phyloP scores from a whole-genome alignment of 805 yeast genomes.

The Kazachstania africana region DNA sequence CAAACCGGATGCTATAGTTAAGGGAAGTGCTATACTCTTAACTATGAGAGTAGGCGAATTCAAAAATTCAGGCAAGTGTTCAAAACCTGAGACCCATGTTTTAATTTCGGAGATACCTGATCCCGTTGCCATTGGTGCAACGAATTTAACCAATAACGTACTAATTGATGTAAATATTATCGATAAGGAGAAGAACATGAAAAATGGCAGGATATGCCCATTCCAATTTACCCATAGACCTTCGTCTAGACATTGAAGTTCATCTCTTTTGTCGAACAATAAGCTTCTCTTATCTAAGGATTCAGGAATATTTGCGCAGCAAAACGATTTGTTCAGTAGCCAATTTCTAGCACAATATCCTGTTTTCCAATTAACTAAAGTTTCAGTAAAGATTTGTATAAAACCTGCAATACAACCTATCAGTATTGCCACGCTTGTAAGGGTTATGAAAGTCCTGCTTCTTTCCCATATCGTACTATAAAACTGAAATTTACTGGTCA shows the following conservation, averaged over 20 bases:
- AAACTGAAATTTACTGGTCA: conserved; percentile 5
- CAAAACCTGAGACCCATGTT: conserved; percentile 85
- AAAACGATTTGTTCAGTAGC: conserved; percentile 61
- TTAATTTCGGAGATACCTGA: conserved; percentile 96
- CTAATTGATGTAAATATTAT: conserved; percentile 51
- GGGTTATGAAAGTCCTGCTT: conserved; percentile 47
- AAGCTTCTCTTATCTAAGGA: conserved; percentile 32
- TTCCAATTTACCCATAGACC: conserved; percentile 60
- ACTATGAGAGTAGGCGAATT: conserved; percentile 60
- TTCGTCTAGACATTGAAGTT: conserved; percentile 36
- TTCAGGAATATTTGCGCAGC: conserved; percentile 37
- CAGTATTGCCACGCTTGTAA: conserved; percentile 60
- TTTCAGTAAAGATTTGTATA: conserved; percentile 72
- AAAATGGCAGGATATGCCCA: conserved; percentile 33
- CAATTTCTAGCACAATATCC: conserved; percentile 70
- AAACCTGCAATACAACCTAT: conserved; percentile 80
- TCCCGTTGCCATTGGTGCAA: conserved; percentile 90
- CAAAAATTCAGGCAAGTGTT: conserved; percentile 57
- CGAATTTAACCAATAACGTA: conserved; percentile 52
- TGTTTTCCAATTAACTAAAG: conserved; percentile 64
- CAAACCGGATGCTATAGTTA: conserved; percentile 86
- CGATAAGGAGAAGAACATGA: conserved; percentile 48
- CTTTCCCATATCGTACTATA: conserved; percentile 16
- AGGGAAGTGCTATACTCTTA: conserved; percentile 72
- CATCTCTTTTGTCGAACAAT: conserved; percentile 20